Base-by-base conservation (phyloP, 805 yeast species). In the Ogataea salicorniae region DNA sequence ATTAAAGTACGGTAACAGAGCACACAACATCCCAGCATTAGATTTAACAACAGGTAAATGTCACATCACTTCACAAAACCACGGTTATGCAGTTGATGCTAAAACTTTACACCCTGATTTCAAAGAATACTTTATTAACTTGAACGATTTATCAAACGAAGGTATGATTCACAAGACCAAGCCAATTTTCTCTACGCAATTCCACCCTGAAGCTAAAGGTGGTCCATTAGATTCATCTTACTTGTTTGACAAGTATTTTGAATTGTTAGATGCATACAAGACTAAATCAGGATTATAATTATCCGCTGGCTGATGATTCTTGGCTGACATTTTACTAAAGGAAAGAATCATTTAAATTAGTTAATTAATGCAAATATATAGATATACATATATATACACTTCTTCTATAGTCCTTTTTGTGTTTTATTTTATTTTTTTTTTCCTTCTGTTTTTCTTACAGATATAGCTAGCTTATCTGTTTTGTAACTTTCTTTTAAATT, bases 121-220 rank as follows among this genome's bases (percentile, higher is more conserved):
- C 80, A 80, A 82, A 72, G 92, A 91, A 59, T 92, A 84, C 68
- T 94, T 94, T 66, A 79, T 91, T 58, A 94, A 94, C 72, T 77
- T 92, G 70, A 94, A 94, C 67, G 99, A 94, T 68, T 84, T 89
- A 66, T 87, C 96, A 46, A 94, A 94, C 69, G 99, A 94, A 72
- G 99, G 99, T 60, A 90, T 94, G 96, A 84, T 82, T 60, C 99
- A 94, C 69, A 77, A 73, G 48, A 64, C 80, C 37, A 84, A 80
- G 67, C 99, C 99, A 45, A 87, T 92, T 47, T 94, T 92, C 72
- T 88, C 97, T 36, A 89, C 97, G 2, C 99, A 94, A 70, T 94
- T 94, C 79, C 99, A 94, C 68, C 99, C 99, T 42, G 99, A 94
- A 71, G 98, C 99, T 48, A 92, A 90, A 73, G 98, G 99, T 60